Evolutionary conservation across 306 rosid species (phyloP).

Genomic region (Gastrolobium bilobum): DNA sequence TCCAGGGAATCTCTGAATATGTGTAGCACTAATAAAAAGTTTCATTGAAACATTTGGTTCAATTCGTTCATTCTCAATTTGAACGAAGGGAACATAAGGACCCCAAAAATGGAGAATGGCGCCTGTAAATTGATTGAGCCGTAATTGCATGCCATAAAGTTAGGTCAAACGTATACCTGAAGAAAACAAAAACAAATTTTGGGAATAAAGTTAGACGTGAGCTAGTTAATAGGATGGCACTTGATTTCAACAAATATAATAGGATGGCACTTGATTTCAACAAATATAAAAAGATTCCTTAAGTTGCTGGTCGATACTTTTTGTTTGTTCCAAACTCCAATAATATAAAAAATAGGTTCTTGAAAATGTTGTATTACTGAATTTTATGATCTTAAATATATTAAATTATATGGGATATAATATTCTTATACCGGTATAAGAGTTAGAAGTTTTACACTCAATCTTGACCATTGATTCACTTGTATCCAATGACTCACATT

Average conservation of each 20-base stretch:
- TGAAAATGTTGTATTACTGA: no score
- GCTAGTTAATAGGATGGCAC: neutral
- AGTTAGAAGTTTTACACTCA: no score
- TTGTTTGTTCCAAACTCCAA: neutral
- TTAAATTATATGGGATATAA: no score
- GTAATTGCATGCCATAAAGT: constrained; percentile 14
- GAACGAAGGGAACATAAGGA: neutral
- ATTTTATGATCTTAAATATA: no score
- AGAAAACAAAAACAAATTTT: neutral
- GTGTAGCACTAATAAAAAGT: neutral
- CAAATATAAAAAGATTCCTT: neutral
- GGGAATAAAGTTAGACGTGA: constrained; percentile 28
- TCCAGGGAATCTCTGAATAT: neutral
- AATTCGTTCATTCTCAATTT: neutral
- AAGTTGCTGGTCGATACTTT: constrained; percentile 2
- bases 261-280: constrained; percentile 5
- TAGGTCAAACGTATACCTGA: constrained; percentile 25
- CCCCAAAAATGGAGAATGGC: neutral
- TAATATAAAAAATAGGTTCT: neutral
- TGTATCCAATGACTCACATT: no score
- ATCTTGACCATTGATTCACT: no score
- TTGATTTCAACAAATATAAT: neutral
- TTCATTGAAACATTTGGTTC: neutral
- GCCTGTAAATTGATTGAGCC: constrained; percentile 32
- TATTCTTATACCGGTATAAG: no score